Base-by-base conservation (phyloP, 169 alveolate species). In the Cryptosporidium parvum region DNA sequence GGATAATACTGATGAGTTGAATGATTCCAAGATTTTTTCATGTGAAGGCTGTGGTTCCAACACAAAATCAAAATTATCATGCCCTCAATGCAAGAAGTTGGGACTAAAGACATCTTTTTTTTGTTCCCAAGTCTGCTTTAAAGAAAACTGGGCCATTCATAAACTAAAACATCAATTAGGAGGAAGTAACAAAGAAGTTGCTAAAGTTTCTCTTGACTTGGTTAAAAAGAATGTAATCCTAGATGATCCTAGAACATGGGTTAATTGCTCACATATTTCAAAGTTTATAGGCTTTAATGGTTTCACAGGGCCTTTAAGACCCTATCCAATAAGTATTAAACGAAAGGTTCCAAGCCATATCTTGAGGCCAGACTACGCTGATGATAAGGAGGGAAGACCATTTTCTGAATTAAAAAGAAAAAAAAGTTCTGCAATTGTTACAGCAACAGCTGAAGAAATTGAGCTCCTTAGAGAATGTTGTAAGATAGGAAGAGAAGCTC, bases 301-400 rank as follows among this genome's bases (percentile, higher is more conserved):
- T 12, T 97, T 96, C 85, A 95, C 99, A 4, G 99, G 99, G 37
- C 93, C 96, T 1, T 67, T 98, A 61, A 92, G 99, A 67, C 98
- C 99, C 31, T 97, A 97, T 91, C 98, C 98, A 33, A 93, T 95
- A 39, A 91, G 98, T 21, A 93, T 94, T 31, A 92, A 86, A 58
- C 95, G 97, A 61, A 70, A 85, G 44, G 98, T 98, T 6, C 99
- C 99, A 18, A 94, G 94, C 2, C 97, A 95, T 69, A 97, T 98
- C 10, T 93, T 94, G 80, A 94, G 91, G 37, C 99, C 99, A 2
- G 99, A 98, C 80, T 98, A 98, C 94, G 99, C 99, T 2, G 85
- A 73, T 56, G 96, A 95, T 62, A 80, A 42, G 35, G 80, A 80
- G 29, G 99, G 99, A 23, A 80, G 93, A 35, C 99, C 99, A 29